phyloP scores from a whole-genome alignment of 805 yeast species.

The Saturnispora hagleri region DNA sequence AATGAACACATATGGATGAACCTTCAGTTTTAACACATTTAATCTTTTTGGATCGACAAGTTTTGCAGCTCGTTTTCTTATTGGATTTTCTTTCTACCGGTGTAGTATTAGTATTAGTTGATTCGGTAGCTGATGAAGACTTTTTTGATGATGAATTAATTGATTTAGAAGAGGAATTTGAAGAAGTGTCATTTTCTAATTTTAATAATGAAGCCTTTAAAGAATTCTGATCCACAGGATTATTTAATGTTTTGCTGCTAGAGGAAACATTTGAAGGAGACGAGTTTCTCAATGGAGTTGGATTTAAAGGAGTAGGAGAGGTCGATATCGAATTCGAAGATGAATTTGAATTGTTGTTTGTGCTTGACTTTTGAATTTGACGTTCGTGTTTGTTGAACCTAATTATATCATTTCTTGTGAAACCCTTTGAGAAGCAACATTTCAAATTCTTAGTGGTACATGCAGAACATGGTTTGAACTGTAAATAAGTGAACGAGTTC shows the following conservation, averaged over 20 bases:
- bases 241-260: not conserved
- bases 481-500: slow-evolving; percentile 26
- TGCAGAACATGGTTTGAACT: slow-evolving; percentile 47
- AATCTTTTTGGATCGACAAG: slow-evolving; percentile 28
- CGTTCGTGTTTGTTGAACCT: slow-evolving; percentile 29
- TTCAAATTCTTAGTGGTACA: slow-evolving; percentile 37
- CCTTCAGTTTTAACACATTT: slow-evolving; percentile 27
- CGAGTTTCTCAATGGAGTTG: not conserved
- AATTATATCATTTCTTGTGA: slow-evolving; percentile 51
- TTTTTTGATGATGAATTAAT: not conserved
- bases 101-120: not conserved
- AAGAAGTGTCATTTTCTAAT: not conserved
- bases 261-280: not conserved
- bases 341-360: not conserved
- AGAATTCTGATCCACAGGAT: not conserved
- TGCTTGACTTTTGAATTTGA: not conserved
- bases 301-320: not conserved
- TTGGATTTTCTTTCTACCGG: slow-evolving; percentile 13
- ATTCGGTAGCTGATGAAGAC: not conserved
- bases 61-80: slow-evolving; percentile 28
- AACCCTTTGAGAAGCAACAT: slow-evolving; percentile 56
- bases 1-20: slow-evolving; percentile 19
- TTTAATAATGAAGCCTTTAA: not conserved
- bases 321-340: not conserved
- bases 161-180: not conserved